Base-by-base conservation (phyloP, 1,284 basidiomycete genomes). In the Rhodotorula sp. region DNA sequence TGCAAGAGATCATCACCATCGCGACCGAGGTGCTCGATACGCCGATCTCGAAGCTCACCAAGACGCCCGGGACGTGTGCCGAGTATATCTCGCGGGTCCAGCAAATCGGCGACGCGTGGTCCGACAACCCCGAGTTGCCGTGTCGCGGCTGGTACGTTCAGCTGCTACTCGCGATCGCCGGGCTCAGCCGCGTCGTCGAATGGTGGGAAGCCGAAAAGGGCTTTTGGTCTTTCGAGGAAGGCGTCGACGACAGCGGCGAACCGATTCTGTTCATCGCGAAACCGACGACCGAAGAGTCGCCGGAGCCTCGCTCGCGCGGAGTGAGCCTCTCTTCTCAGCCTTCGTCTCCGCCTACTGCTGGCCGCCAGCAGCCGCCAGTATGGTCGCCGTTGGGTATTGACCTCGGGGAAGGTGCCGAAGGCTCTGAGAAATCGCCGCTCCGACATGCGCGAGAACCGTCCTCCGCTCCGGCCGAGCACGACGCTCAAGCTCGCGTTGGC, bases 151-250 rank as follows among this genome's bases (percentile, higher is more conserved):
- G 97, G 97, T 99, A 98, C 81, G 95, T 98, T 69, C 93, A 95
- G 80, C 89, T 97, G 34, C 85, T 97, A 14, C 88, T 99, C 65
- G 95, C 97, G n/a, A 90, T 99, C 62, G 97, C 97, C 56, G 92
- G 91, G 77, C 88, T 99, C 70, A 92, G 90, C 80, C 90, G 97
- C 68, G 95, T 99, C 43, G 89, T 98, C 70, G 97, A 99, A 79
- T 99, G 97, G 97, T 99, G 95, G 95, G 93, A 97, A 60, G 95
- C 95, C n/a, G 97, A 99, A 83, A 95, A 95, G 79, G 93, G 95
- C 74, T 99, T 99, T 82, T 99, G 97, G 97, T 97, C 97, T 79
- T 98, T 98, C 79, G 91, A 95, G 79, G 93, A 95, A 71, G 92
- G 94, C 64, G 82, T 82, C 64, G 91, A 93, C 66, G 82, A 82